Conservation (phyloP, 1,139 yeast genomes). For the Sugiyamaella neomexicana region DNA sequence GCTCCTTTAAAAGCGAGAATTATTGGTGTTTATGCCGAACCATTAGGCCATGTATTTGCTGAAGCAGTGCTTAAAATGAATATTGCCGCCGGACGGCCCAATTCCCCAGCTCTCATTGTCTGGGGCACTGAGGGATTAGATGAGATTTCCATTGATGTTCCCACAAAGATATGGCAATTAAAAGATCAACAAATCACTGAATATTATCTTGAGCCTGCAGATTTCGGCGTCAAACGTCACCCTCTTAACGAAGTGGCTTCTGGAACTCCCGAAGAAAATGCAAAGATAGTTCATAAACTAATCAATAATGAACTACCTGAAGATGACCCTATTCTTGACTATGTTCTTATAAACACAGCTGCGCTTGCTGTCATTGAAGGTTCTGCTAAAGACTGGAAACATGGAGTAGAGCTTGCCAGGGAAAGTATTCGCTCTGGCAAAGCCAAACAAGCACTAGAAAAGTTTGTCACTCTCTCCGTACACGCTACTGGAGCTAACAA, state of each 20-base stretch:
- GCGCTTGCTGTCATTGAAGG: constrained; percentile 84
- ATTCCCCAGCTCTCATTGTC: constrained; percentile 72
- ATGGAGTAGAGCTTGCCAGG: constrained; percentile 76
- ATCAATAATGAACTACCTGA: constrained; percentile 54
- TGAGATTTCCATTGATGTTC: constrained; percentile 88
- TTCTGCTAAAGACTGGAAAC: constrained; percentile 61
- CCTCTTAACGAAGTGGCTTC: constrained; percentile 65
- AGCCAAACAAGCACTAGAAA: constrained; percentile 60
- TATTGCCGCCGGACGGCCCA: constrained; percentile 43
- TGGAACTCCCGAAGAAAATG: constrained; percentile 87
- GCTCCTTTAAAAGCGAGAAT: constrained; percentile 79
- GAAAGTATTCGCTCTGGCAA: constrained; percentile 63
- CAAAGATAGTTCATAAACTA: constrained; percentile 57
- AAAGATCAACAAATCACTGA: constrained; percentile 39
- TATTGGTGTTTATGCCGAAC: constrained; percentile 82
- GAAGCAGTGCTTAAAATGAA: constrained; percentile 68
- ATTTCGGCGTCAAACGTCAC: constrained; percentile 78
- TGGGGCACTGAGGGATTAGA: constrained; percentile 91
- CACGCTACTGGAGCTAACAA: neutral
- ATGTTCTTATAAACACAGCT: constrained; percentile 81
- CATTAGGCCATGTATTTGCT: constrained; percentile 80
- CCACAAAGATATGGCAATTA: constrained; percentile 75
- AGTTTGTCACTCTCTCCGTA: constrained; percentile 47
- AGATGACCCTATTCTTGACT: constrained; percentile 73
- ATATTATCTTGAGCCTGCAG: constrained; percentile 51